A percentile compares a stretch with the other conserved stretches of the same genome.
These are phyloP conservation scores for Magnolia officinalis DNA, from an alignment of 164 flowering plant species.

Conservation along the genomic window DNA sequence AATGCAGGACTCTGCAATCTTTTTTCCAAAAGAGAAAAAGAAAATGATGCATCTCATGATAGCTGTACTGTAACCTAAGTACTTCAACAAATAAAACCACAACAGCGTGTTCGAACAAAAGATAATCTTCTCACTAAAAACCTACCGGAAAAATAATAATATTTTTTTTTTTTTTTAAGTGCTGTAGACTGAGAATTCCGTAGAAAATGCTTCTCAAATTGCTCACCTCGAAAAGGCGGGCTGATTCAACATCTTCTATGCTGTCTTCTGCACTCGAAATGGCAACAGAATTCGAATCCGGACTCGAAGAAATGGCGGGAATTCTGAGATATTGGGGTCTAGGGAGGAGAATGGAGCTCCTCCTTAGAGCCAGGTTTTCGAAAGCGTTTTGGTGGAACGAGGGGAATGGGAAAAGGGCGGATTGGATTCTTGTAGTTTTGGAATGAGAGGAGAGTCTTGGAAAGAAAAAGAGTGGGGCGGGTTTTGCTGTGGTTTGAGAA, in stretches of 20 bases:
- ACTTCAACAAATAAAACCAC: background rate
- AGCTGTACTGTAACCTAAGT: background rate
- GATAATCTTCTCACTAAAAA: background rate
- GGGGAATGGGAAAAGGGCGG: background rate
- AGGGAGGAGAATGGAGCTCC: background rate
- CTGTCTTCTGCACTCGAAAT: slow-evolving; percentile 9
- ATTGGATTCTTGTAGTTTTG: background rate
- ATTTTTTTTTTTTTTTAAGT: no score
- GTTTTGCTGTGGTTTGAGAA: background rate
- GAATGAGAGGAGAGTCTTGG: background rate
- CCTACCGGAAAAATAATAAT: background rate
- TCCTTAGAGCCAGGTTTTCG: background rate
- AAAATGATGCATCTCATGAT: background rate
- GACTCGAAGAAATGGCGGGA: background rate
- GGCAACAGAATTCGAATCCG: background rate
- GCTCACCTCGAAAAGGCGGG: slow-evolving; percentile 44
- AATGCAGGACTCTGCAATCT: background rate
- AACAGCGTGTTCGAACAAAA: background rate
- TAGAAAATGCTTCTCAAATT: background rate
- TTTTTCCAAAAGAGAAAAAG: background rate
- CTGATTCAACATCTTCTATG: slow-evolving; percentile 37
- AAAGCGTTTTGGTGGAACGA: background rate
- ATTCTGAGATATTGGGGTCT: background rate
- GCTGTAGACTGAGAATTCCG: background rate
- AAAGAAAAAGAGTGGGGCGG: background rate